These are phyloP conservation scores for Mucor plumbeus DNA, from an alignment of 371 early-diverging fungal genomes.

Conservation along the genomic window DNA sequence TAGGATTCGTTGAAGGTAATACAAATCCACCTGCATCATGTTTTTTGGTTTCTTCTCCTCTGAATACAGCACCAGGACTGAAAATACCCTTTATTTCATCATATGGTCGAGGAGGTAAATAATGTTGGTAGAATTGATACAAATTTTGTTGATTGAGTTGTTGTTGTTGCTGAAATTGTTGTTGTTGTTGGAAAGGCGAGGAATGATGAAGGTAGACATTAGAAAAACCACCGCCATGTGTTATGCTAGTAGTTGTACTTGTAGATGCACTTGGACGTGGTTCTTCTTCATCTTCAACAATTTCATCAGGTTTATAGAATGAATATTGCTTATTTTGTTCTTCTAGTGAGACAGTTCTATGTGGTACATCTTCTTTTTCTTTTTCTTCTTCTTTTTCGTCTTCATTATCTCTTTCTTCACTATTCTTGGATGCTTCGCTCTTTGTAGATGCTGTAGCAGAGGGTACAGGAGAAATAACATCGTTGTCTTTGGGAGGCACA, in stretches of 20 bases:
- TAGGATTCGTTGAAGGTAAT: constrained; percentile 25
- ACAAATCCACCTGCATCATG: constrained; percentile 30
- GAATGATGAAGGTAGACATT: constrained; percentile 3
- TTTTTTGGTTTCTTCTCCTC: constrained; percentile 11
- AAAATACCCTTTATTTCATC: constrained; percentile 39
- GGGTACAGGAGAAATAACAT: background rate
- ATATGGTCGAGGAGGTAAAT: constrained; percentile 44
- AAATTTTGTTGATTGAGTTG: constrained; percentile 38
- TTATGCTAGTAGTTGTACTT: background rate
- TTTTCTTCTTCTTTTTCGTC: background rate
- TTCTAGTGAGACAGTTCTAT: constrained; percentile 7
- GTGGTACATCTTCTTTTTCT: background rate
- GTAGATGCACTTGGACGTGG: background rate
- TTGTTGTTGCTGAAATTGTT: constrained; percentile 2
- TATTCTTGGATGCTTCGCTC: background rate
- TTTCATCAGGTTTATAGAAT: constrained; percentile 35
- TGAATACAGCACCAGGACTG: constrained; percentile 30
- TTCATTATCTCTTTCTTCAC: background rate
- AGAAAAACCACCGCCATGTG: background rate
- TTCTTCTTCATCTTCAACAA: constrained; percentile 6
- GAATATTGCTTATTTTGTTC: constrained; percentile 22
- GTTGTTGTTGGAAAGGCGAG: constrained; percentile 1
- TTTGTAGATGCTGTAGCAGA: constrained; percentile 1
- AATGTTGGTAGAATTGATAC: constrained; percentile 49
- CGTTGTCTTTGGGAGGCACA: constrained; percentile 13